Evolutionary conservation across 441 rosid genomes (phyloP), one percentile per base, ranked within the genome.

Genomic region (Oxalis stricta): DNA sequence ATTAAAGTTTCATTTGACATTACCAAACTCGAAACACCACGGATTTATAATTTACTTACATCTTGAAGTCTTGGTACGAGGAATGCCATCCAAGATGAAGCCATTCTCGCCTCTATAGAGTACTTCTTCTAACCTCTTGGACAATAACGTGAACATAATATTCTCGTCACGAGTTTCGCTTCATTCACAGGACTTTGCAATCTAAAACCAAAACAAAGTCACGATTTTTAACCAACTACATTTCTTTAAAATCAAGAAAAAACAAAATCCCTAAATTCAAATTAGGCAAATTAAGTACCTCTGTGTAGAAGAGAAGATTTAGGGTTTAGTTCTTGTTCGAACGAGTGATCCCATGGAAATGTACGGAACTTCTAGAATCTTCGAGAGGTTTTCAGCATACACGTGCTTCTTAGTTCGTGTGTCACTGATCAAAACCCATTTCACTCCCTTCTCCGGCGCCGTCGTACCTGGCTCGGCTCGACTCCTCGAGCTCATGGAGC

Each of bases 261-360:
- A 42, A 7, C 1, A 3, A 9, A 11, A 18, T n/a, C n/a, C n/a
- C n/a, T n/a, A n/a, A n/a, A n/a, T n/a, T n/a, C n/a, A n/a, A n/a
- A n/a, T n/a, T n/a, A n/a, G n/a, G n/a, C n/a, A 38, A 23, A 52
- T n/a, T 24, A 7, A 17, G 7, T 10, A 10, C 70, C 98, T 91
- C 76, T 66, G 51, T 70, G 68, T 55, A 81, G 72, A 37, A 86
- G 70, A 53, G 82, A 57, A 44, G 94, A 91, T 31, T 30, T 53
- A 60, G 88, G 88, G 62, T 58, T 58, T 2, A 91, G 82, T 75
- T 91, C 84, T 50, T 86, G 91, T n/a, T n/a, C 88, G 76, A 22
- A 86, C 67, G 48, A 91, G 88, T n/a, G 88, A 52, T 18, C 78
- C 94, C 94, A 79, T 83, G 52, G 99, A 91, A 65, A 91, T 86